A percentile compares a stretch with the other conserved stretches of the same genome.
These are phyloP conservation scores for Bertia moriformis DNA, from an alignment of 2,329 filamentous ascomycete species.

Conservation along the genomic window DNA sequence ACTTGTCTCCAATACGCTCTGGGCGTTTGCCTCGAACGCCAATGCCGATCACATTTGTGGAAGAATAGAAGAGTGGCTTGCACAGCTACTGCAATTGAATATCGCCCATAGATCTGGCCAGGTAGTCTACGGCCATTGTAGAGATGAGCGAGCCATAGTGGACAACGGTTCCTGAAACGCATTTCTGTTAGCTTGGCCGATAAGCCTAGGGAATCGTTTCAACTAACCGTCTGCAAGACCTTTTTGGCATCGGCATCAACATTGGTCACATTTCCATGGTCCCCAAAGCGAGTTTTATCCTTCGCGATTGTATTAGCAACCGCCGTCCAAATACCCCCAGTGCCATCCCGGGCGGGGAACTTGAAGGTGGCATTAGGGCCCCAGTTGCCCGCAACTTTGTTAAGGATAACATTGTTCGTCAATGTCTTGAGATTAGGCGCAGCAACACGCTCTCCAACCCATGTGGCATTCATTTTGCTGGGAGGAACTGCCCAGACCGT, in stretches of 20 bases:
- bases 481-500: constrained; percentile 99
- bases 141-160: constrained; percentile 84
- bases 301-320: constrained; percentile 84
- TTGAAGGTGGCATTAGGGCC: constrained; percentile 96
- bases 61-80: constrained; percentile 92
- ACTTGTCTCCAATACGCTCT: constrained; percentile 96
- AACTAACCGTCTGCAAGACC: constrained; percentile 58
- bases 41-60: constrained; percentile 91
- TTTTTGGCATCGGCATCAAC: constrained; percentile 76
- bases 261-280: constrained; percentile 69
- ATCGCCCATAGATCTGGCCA: constrained; percentile 77
- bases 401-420: constrained; percentile 83
- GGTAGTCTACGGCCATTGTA: constrained; percentile 88
- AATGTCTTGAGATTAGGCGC: constrained; percentile 89
- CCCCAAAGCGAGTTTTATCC: constrained; percentile 81
- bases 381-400: constrained; percentile 95
- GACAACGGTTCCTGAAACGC: constrained; percentile 78
- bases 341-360: constrained; percentile 90
- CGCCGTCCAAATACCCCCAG: constrained; percentile 97
- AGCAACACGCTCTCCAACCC: constrained; percentile 96
- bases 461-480: constrained; percentile 97
- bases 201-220: too few relatives aligned
- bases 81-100: constrained; percentile 67
- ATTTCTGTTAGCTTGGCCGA: too few relatives aligned
- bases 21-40: constrained; percentile 83